Conservation (phyloP, 495 filamentous ascomycete species). For the Podospora sp. region DNA sequence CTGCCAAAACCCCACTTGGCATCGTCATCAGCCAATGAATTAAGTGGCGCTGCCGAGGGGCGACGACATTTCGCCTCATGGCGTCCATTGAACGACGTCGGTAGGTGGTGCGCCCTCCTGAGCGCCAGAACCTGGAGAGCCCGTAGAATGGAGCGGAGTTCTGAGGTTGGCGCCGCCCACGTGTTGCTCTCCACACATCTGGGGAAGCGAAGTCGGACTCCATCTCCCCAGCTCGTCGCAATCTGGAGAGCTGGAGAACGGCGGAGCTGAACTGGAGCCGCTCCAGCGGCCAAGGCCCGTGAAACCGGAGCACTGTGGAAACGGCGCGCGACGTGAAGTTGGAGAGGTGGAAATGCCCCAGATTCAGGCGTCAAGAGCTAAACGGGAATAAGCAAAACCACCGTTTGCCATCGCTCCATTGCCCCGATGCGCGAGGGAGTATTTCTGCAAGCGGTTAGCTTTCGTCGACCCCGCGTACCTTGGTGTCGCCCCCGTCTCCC, state of each 20-base stretch:
- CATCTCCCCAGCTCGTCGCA: too few relatives aligned
- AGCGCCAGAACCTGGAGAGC: too few relatives aligned
- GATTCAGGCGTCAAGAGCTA: not conserved
- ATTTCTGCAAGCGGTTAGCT: not conserved
- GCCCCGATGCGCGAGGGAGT: not conserved
- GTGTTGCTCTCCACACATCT: not conserved
- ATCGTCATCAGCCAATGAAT: not conserved
- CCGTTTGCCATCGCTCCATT: not conserved
- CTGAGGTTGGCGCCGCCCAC: too few relatives aligned
- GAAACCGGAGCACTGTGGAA: not conserved
- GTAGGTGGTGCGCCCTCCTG: too few relatives aligned
- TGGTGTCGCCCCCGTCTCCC: not conserved
- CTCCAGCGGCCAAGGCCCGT: too few relatives aligned
- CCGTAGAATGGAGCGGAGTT: too few relatives aligned
- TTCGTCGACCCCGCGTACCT: not conserved
- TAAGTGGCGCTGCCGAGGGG: not conserved
- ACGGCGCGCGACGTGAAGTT: not conserved
- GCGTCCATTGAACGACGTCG: too few relatives aligned
- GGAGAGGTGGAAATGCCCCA: constrained; percentile 1
- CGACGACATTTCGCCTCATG: too few relatives aligned
- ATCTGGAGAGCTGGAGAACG: too few relatives aligned
- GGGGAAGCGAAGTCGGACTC: not conserved
- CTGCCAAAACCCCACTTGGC: not conserved
- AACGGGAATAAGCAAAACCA: constrained; percentile 1
- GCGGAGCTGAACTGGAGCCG: too few relatives aligned